Percentiles rank a stretch among this genome's conserved stretches.
phyloP scores from a whole-genome alignment of 73 alveolate species.

The Paramecium caudatum region DNA sequence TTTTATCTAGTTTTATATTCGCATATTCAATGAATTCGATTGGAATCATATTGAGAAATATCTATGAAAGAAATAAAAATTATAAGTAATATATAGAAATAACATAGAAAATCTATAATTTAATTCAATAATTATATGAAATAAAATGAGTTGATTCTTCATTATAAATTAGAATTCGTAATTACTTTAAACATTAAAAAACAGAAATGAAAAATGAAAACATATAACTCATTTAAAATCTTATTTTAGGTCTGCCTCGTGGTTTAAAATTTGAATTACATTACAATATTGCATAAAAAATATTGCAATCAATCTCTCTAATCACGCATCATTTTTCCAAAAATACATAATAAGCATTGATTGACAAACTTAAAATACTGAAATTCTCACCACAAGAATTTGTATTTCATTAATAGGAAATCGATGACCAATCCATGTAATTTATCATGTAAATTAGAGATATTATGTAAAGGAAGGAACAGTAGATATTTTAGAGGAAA shows the following conservation, averaged over 20 bases:
- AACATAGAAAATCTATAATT: background rate
- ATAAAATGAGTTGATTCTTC: background rate
- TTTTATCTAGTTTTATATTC: slow-evolving; percentile 60
- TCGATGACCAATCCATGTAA: slow-evolving; percentile 32
- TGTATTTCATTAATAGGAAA: slow-evolving; percentile 31
- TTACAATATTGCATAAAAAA: background rate
- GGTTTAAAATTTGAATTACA: slow-evolving; percentile 42
- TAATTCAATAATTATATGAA: slow-evolving; percentile 42
- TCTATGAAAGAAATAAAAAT: slow-evolving; percentile 19
- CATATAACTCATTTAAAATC: background rate
- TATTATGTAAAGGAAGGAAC: slow-evolving; percentile 50
- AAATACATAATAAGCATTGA: background rate
- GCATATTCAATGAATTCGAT: slow-evolving; percentile 76
- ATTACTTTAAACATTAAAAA: slow-evolving; percentile 18
- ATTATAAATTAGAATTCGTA: slow-evolving; percentile 21
- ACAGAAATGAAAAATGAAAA: background rate
- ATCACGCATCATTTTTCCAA: slow-evolving; percentile 3
- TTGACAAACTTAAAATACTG: background rate
- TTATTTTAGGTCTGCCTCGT: background rate
- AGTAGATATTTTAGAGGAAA: background rate
- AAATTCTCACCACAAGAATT: background rate
- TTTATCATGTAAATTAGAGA: background rate
- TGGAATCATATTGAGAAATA: slow-evolving; percentile 69
- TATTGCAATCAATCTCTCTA: background rate
- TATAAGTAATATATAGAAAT: background rate